Evolutionary conservation across 768 basidiomycete species (phyloP).

Genomic region (Amanita jacksonii): DNA sequence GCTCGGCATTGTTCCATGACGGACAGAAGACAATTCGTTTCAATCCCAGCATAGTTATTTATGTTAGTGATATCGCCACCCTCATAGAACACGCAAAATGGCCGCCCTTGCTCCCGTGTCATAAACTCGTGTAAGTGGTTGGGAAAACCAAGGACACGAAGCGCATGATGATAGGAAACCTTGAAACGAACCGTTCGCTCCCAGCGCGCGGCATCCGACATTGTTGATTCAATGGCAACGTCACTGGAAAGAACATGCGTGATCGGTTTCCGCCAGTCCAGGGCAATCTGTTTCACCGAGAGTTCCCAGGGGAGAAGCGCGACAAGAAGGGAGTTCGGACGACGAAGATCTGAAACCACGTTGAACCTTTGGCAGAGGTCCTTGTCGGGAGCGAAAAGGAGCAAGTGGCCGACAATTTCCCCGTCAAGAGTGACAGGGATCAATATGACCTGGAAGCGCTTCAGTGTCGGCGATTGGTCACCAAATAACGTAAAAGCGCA

Average conservation of each 20-base stretch:
- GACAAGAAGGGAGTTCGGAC: slow-evolving; percentile 25
- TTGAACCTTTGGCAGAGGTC: slow-evolving; percentile 28
- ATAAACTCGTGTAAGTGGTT: slow-evolving; percentile 38
- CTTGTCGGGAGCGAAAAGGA: slow-evolving; percentile 41
- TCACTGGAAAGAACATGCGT: background rate
- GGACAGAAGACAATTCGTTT: slow-evolving; percentile 24
- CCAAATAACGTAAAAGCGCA: slow-evolving; percentile 4
- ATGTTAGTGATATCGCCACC: slow-evolving; percentile 21
- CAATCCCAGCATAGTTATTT: slow-evolving; percentile 23
- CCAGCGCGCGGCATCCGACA: slow-evolving; percentile 14
- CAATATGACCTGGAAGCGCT: slow-evolving; percentile 33
- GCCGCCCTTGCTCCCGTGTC: slow-evolving; percentile 20
- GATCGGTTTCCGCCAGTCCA: slow-evolving; percentile 17
- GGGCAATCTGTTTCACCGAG: slow-evolving; percentile 22
- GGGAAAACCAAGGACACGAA: slow-evolving; percentile 41
- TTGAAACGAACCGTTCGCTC: slow-evolving; percentile 15
- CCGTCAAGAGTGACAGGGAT: slow-evolving; percentile 39
- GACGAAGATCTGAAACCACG: slow-evolving; percentile 29
- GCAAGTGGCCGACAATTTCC: slow-evolving; percentile 37
- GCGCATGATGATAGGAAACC: slow-evolving; percentile 26
- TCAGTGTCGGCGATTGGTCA: too few species aligned
- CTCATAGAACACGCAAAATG: slow-evolving; percentile 42
- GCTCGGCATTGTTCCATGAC: slow-evolving; percentile 34
- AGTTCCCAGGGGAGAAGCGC: slow-evolving; percentile 41
- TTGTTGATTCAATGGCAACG: background rate